Evolutionary conservation across 1,284 basidiomycete genomes (phyloP).

Genomic region (Neotropicomus parvogracilis): DNA sequence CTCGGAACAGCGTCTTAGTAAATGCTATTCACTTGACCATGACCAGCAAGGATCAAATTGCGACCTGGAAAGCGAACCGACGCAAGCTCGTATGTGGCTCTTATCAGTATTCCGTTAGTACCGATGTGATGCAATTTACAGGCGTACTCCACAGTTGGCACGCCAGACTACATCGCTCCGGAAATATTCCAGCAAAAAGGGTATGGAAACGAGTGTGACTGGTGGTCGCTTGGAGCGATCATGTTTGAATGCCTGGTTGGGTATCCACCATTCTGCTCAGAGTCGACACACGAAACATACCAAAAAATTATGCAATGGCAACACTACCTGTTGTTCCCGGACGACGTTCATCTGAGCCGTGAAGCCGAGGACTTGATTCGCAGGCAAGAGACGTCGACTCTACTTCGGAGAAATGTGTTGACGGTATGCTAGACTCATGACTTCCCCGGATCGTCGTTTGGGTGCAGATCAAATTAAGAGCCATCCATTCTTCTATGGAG

Average conservation of each 20-base stretch:
- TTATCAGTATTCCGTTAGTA: background rate
- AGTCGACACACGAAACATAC: constrained; percentile 98
- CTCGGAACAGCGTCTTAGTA: constrained; percentile 81
- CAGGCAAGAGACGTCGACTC: constrained; percentile 45
- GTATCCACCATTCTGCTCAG: constrained; percentile 97
- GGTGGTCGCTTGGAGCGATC: constrained; percentile 97
- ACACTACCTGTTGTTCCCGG: constrained; percentile 85
- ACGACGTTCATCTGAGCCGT: constrained; percentile 90
- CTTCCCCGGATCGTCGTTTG: constrained; percentile 79
- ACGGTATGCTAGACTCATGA: constrained; percentile 63
- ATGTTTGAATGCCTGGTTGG: constrained; percentile 99
- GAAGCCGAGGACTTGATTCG: constrained; percentile 93
- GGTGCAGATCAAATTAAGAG: constrained; percentile 87
- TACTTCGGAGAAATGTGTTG: constrained; percentile 3
- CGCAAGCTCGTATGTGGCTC: constrained; percentile 73
- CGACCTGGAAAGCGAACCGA: constrained; percentile 98
- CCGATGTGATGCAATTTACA: constrained; percentile 28
- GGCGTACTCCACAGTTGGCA: constrained; percentile 99
- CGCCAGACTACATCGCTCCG: constrained; percentile 98
- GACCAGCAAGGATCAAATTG: constrained; percentile 85
- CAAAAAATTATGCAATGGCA: constrained; percentile 98
- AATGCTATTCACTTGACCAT: constrained; percentile 93
- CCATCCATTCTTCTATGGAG: constrained; percentile 96
- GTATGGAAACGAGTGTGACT: constrained; percentile 97
- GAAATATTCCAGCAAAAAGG: constrained; percentile 98